Percentiles rank a stretch among this genome's conserved stretches.
Conservation (phyloP, 2,329 filamentous ascomycete species). For the Alternaria tenuissima region DNA sequence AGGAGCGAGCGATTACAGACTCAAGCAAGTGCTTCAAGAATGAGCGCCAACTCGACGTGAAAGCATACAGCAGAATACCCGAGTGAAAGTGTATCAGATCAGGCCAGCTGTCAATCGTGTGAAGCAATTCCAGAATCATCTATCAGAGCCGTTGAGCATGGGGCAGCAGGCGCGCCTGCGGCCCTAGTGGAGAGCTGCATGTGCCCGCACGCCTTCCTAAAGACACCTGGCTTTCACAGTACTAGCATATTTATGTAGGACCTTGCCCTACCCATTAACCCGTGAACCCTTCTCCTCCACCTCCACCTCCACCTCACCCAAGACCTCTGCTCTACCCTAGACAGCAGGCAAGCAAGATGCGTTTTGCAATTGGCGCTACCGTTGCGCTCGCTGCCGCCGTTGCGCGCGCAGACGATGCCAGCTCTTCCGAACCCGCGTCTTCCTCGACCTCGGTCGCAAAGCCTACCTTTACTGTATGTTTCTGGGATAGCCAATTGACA, state of each 20-base stretch:
- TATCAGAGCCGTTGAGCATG: slow-evolving; percentile 21
- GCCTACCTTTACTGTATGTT: slow-evolving; percentile 86
- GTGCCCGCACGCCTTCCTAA: slow-evolving; percentile 18
- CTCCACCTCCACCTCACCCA: slow-evolving; percentile 27
- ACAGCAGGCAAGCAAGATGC: slow-evolving; percentile 49
- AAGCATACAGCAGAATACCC: not conserved
- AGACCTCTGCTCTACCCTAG: slow-evolving; percentile 39
- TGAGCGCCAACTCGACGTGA: not conserved
- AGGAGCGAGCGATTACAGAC: not conserved
- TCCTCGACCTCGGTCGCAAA: slow-evolving; percentile 69
- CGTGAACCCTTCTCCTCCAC: slow-evolving; percentile 28
- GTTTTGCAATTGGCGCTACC: slow-evolving; percentile 78
- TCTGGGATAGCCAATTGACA: not conserved
- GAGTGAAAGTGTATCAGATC: slow-evolving; percentile 1
- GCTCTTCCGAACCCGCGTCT: slow-evolving; percentile 57
- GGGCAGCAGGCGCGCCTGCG: slow-evolving; percentile 9
- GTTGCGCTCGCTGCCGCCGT: slow-evolving; percentile 75
- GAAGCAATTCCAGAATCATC: slow-evolving; percentile 34
- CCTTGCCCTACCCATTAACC: slow-evolving; percentile 27
- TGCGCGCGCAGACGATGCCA: slow-evolving; percentile 70
- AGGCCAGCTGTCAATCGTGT: slow-evolving; percentile 35
- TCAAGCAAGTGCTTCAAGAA: not conserved
- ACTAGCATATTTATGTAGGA: slow-evolving; percentile 12
- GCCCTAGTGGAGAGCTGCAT: slow-evolving; percentile 20
- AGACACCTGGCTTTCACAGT: not conserved